Evolutionary conservation across 1,284 basidiomycete genomes (phyloP).

Genomic region (Omphalotus olearius): DNA sequence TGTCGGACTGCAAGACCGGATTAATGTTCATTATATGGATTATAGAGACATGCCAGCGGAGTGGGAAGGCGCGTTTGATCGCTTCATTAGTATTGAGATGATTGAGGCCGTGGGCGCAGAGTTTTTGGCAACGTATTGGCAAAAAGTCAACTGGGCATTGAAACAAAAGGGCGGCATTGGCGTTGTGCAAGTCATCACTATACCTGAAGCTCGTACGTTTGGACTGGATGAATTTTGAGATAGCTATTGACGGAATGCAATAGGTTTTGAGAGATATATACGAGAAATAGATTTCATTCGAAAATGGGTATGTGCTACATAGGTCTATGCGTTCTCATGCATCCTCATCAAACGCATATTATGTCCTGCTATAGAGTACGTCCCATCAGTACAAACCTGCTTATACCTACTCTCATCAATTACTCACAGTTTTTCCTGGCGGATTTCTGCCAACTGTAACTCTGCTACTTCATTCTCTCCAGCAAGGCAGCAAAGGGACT

Average conservation of each 20-base stretch:
- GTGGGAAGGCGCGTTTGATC: conserved; percentile 66
- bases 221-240: not conserved
- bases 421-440: conserved; percentile 68
- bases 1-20: conserved; percentile 47
- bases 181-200: conserved; percentile 76
- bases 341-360: not conserved
- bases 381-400: not conserved
- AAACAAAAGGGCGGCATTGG: conserved; percentile 60
- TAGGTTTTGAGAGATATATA: conserved; percentile 56
- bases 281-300: conserved; percentile 72
- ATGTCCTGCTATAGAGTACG: conserved; percentile 5
- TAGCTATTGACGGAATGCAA: not conserved
- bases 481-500: conserved; percentile 50
- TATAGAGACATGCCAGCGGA: conserved; percentile 62
- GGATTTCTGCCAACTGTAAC: conserved; percentile 72
- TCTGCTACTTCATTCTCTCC: conserved; percentile 52
- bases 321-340: not conserved
- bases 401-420: conserved; percentile 3
- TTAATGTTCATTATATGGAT: conserved; percentile 75
- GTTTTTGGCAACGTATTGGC: conserved; percentile 65
- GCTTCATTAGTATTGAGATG: conserved; percentile 78
- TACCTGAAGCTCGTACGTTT: conserved; percentile 67
- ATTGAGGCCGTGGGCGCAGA: conserved; percentile 75
- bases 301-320: conserved; percentile 58
- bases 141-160: conserved; percentile 65